These are phyloP conservation scores for Dendrobium officinale DNA, from an alignment of 106 monocot species.

Conservation along the genomic window DNA sequence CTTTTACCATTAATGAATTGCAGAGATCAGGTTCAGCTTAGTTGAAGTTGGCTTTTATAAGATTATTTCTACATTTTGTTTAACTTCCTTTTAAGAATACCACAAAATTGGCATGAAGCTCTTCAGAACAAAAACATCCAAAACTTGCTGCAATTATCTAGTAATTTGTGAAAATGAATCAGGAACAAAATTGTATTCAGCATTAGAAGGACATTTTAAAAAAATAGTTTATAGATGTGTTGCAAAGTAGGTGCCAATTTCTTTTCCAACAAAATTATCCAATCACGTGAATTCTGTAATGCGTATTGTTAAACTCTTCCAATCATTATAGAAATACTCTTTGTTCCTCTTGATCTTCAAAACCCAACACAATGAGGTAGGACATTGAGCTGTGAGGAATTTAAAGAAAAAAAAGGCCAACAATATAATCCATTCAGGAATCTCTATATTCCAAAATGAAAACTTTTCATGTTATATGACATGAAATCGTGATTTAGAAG, in stretches of 20 bases:
- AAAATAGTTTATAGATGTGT: background rate
- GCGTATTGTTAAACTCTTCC: background rate
- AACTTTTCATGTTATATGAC: no score
- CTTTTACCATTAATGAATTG: background rate
- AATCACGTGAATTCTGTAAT: background rate
- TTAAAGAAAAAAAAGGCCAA: background rate
- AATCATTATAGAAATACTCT: background rate
- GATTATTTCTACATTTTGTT: background rate
- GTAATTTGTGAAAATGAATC: background rate
- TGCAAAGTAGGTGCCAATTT: background rate
- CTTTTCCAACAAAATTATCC: background rate
- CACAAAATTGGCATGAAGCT: background rate
- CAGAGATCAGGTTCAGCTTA: background rate
- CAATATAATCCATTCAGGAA: no score
- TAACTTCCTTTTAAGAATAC: background rate
- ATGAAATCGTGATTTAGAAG: no score
- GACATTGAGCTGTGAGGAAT: background rate
- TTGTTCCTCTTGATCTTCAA: background rate
- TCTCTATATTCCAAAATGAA: no score
- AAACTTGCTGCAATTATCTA: background rate
- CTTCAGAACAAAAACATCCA: background rate
- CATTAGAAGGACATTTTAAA: background rate
- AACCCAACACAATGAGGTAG: background rate
- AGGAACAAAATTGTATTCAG: background rate
- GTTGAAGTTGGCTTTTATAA: background rate